A percentile compares a stretch with the other conserved stretches of the same genome.
phyloP scores from a whole-genome alignment of 2,329 filamentous ascomycete genomes.

The Aspergillus brasiliensis region DNA sequence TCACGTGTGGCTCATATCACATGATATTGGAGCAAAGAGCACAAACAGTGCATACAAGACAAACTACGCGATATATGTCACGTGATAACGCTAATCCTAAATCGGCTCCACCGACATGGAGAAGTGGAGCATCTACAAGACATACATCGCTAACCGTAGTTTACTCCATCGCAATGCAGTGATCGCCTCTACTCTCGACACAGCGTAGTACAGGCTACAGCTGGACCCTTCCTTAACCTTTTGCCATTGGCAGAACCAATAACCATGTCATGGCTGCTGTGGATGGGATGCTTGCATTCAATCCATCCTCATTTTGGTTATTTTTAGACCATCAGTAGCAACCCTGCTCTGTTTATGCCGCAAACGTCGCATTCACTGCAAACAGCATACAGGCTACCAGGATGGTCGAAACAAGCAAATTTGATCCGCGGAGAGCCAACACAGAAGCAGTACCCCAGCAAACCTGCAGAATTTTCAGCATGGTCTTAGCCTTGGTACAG shows the following conservation, averaged over 20 bases:
- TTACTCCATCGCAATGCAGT: too few species aligned
- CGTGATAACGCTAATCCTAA: neutral
- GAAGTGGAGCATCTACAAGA: neutral
- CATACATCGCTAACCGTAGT: too few species aligned
- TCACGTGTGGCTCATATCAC: neutral
- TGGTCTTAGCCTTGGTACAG: neutral
- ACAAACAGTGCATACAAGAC: neutral
- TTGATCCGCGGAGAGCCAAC: neutral
- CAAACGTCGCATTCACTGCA: neutral
- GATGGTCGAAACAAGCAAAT: neutral
- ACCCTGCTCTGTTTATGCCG: neutral
- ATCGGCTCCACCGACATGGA: neutral
- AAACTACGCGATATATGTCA: too few species aligned
- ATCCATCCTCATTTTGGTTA: neutral
- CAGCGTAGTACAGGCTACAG: neutral
- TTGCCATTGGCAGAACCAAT: neutral
- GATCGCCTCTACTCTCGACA: neutral
- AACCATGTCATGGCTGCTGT: neutral
- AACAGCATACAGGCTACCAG: neutral
- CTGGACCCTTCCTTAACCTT: neutral
- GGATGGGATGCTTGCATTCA: neutral
- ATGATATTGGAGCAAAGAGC: neutral
- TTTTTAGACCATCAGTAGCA: neutral
- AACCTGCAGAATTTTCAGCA: neutral
- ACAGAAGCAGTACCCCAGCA: neutral